Base-by-base conservation (phyloP, 768 basidiomycete genomes). In the Pisolithus tinctorius region DNA sequence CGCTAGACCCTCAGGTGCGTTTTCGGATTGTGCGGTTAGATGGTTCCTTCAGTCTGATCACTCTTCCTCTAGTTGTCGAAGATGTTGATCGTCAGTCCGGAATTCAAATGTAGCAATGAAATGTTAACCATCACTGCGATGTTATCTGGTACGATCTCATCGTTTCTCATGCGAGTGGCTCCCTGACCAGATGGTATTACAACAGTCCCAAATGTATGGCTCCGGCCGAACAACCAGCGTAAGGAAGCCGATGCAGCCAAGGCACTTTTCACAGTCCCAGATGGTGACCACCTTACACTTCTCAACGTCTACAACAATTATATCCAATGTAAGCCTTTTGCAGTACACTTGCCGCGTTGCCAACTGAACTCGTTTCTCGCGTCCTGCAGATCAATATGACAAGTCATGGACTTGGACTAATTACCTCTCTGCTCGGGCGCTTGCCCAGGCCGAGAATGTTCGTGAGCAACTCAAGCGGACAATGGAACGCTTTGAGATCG, bases 241-340 rank as follows among this genome's bases (percentile, higher is more conserved):
- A 87, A 86, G 59, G 92, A 96, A 60, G 94, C 96, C 14, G 95
- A 97, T 63, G 81, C 83, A 34, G 94, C 96, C 4, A 97, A 96
- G 67, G 86, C 88, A 2, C 58, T 86, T 55, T 76, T 98, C 48
- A 86, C 84, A 8, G 86, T 97, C 45, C 96, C 95, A 0, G 92
- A 93, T 54, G 89, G 96, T n/a, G 96, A 99, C 63, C 96, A 99
- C 66, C 69, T 98, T 37, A 96, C 92, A 1, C 69, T 99, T 30
- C 76, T 98, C 36, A 99, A 98, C 63, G 91, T 98, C 4, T 98
- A 91, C 68, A 96, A 97, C 65, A 83, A 89, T 58, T 97, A 95
- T 68, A 79, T 81, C 58, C 76, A 80, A 44, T 93, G 92, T 93
- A 64, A 52, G 84, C 67, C 25, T 4, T 55, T 11, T 51, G 27